phyloP scores from a whole-genome alignment of 345 rosid genomes.

The Leavenworthia alabamica region DNA sequence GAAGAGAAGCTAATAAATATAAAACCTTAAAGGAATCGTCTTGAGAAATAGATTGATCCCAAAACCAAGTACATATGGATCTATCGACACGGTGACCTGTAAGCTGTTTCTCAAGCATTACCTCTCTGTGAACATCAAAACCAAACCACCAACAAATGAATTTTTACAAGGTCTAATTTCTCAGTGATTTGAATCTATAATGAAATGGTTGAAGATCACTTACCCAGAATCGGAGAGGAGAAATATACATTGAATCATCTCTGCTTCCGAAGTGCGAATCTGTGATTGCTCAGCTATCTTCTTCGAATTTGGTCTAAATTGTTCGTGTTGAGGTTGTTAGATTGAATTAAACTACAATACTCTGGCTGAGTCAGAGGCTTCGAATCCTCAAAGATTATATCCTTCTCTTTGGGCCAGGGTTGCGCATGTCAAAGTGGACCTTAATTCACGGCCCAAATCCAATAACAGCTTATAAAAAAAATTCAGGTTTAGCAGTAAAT shows the following conservation, averaged over 20 bases:
- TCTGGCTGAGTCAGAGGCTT: neutral
- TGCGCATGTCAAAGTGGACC: too few relatives aligned
- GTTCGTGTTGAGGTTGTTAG: too few relatives aligned
- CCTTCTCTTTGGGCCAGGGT: too few relatives aligned
- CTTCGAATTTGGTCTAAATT: too few relatives aligned
- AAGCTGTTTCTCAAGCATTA: slow-evolving; percentile 94
- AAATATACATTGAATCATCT: slow-evolving; percentile 94
- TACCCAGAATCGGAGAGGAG: slow-evolving; percentile 94
- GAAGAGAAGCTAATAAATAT: neutral
- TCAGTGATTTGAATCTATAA: neutral
- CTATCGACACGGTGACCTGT: slow-evolving; percentile 93
- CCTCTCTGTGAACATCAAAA: slow-evolving; percentile 48
- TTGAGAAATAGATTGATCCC: slow-evolving; percentile 75
- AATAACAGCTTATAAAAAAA: too few relatives aligned
- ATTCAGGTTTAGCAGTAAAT: too few relatives aligned
- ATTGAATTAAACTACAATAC: neutral
- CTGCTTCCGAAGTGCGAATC: neutral
- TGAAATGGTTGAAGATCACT: neutral
- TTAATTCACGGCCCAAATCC: too few relatives aligned
- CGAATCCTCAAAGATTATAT: too few relatives aligned
- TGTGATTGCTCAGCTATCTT: neutral
- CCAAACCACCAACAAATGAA: neutral
- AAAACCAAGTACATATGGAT: slow-evolving; percentile 89
- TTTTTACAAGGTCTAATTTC: neutral
- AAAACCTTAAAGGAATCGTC: slow-evolving; percentile 67